Conservation (phyloP, 169 alveolate species). For the Plasmodium reichenowi region DNA sequence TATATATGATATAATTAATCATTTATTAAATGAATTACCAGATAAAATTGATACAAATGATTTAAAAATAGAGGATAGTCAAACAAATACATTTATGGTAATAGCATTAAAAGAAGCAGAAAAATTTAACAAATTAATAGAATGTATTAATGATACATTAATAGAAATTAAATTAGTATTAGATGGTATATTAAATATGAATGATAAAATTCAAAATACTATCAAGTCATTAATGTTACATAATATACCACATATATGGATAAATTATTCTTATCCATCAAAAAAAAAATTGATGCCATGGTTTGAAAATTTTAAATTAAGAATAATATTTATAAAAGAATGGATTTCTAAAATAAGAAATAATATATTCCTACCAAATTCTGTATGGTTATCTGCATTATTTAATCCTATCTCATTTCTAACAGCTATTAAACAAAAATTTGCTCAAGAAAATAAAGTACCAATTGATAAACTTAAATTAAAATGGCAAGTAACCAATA, state of each 20-base stretch:
- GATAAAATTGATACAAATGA: constrained; percentile 81
- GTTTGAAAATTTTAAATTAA: constrained; percentile 66
- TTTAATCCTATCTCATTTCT: constrained; percentile 97
- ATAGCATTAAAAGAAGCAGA: constrained; percentile 72
- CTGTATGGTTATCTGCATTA: constrained; percentile 90
- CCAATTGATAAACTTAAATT: constrained; percentile 63
- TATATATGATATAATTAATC: constrained; percentile 87
- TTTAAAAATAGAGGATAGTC: constrained; percentile 76
- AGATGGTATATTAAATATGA: constrained; percentile 59
- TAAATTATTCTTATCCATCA: constrained; percentile 55
- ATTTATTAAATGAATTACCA: constrained; percentile 88
- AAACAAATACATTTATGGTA: constrained; percentile 78
- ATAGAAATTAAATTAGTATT: constrained; percentile 57
- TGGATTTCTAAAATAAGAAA: constrained; percentile 62
- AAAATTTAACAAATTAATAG: constrained; percentile 48
- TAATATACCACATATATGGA: constrained; percentile 70
- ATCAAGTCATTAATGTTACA: constrained; percentile 57
- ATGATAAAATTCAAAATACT: constrained; percentile 54
- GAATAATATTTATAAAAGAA: constrained; percentile 71
- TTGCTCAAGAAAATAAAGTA: constrained; percentile 53
- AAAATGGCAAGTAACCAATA: constrained; percentile 72
- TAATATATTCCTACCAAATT: constrained; percentile 34
- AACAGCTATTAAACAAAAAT: constrained; percentile 94
- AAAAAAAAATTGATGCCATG: constrained; percentile 70
- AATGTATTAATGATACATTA: constrained; percentile 59